Evolutionary conservation across 1,139 yeast species (phyloP).

Genomic region (Hyphopichia wangnamkhiaoensis): DNA sequence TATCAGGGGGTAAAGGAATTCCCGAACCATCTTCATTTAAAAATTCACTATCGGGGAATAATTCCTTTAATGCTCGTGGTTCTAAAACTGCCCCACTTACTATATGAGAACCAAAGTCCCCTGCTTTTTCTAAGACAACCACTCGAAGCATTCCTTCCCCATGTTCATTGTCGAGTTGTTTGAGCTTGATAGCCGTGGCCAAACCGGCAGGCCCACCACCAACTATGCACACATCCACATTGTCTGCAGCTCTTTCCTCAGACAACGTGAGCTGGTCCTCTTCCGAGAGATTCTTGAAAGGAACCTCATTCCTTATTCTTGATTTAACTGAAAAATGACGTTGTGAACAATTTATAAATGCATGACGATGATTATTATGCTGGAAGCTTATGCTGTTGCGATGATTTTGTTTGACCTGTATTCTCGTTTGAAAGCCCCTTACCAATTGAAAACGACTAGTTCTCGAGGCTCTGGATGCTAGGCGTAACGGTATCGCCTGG

Average conservation of each 20-base stretch:
- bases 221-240: slow-evolving; percentile 90
- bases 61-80: slow-evolving; percentile 81
- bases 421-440: too few species aligned
- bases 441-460: background rate
- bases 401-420: too few species aligned
- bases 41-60: slow-evolving; percentile 73
- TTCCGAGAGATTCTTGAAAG: slow-evolving; percentile 18
- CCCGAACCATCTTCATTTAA: slow-evolving; percentile 53
- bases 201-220: slow-evolving; percentile 99
- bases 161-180: slow-evolving; percentile 74
- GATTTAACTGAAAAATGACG: slow-evolving; percentile 2
- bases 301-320: slow-evolving; percentile 8
- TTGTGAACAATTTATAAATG: too few species aligned
- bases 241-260: slow-evolving; percentile 75
- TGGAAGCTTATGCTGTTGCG: too few species aligned
- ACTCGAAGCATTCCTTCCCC: slow-evolving; percentile 76
- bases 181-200: slow-evolving; percentile 86
- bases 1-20: slow-evolving; percentile 73
- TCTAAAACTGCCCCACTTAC: slow-evolving; percentile 94
- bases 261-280: slow-evolving; percentile 48
- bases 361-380: too few species aligned
- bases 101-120: slow-evolving; percentile 89
- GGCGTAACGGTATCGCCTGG: background rate
- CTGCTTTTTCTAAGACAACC: slow-evolving; percentile 86
- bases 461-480: background rate